phyloP scores from a whole-genome alignment of 345 rosid species.

The Rhodomyrtus tomentosa region DNA sequence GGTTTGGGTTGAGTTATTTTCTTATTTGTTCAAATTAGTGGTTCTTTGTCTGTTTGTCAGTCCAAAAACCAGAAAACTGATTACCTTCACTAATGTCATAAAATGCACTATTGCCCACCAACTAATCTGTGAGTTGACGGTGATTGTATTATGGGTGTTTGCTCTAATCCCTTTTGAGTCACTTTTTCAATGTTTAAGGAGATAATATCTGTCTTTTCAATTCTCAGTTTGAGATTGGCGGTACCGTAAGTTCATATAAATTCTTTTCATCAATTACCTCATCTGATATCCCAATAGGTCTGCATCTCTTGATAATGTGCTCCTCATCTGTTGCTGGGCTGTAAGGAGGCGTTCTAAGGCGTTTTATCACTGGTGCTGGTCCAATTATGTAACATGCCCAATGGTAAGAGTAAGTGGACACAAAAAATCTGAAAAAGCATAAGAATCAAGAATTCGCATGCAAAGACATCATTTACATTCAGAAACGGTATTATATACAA shows the following conservation, averaged over 20 bases:
- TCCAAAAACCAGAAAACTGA: background rate
- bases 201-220: background rate
- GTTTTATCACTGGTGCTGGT: conserved; percentile 39
- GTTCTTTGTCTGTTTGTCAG: background rate
- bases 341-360: conserved; percentile 58
- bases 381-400: conserved; percentile 8
- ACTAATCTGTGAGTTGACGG: background rate
- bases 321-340: conserved; percentile 75
- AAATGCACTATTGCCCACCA: background rate
- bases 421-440: background rate
- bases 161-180: background rate
- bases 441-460: background rate
- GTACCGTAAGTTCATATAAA: background rate
- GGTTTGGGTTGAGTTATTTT: background rate
- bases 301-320: conserved; percentile 52
- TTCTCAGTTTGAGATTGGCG: background rate
- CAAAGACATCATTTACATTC: background rate
- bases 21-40: background rate
- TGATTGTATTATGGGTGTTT: background rate
- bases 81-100: background rate
- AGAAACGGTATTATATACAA: background rate
- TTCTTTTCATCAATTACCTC: conserved; percentile 28
- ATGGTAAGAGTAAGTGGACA: background rate
- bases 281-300: conserved; percentile 56
- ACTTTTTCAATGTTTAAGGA: background rate